phyloP scores from a whole-genome alignment of 257 asterid species.

The Lycium ferocissimum region DNA sequence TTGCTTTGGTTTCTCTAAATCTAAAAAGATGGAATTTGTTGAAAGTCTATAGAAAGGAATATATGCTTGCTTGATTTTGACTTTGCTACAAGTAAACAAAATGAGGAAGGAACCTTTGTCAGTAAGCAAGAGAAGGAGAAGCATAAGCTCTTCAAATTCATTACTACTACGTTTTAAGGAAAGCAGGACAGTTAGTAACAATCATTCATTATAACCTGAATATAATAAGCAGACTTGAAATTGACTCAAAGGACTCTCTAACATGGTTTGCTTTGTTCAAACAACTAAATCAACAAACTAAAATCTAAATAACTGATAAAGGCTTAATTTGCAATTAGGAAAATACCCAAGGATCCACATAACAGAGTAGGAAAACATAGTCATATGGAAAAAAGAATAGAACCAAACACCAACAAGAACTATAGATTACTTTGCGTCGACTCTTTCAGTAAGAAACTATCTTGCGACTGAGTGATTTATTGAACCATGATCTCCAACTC shows the following conservation, averaged over 20 bases:
- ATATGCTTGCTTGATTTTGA: neutral
- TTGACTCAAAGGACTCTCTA: neutral
- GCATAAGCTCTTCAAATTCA: neutral
- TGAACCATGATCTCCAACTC: constrained; percentile 84
- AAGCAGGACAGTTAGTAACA: neutral
- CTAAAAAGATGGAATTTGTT: neutral
- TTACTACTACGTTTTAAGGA: neutral
- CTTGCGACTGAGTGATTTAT: constrained; percentile 68
- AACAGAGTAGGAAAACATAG: neutral
- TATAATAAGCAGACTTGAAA: neutral
- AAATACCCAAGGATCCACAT: constrained; percentile 25
- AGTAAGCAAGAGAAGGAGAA: neutral
- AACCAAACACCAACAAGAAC: neutral
- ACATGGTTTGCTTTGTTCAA: neutral
- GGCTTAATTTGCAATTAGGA: neutral
- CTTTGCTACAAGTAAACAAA: neutral
- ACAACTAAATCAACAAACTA: neutral
- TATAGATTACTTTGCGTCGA: neutral
- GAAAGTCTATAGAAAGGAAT: neutral
- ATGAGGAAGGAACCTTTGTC: neutral
- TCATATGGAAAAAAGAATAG: neutral
- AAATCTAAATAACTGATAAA: constrained; percentile 2
- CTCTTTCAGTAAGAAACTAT: constrained; percentile 62
- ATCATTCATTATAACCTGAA: neutral
- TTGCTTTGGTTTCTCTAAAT: neutral